Base-by-base conservation (phyloP, 1,284 basidiomycete species). In the Microbotryum silenes-acaulis region DNA sequence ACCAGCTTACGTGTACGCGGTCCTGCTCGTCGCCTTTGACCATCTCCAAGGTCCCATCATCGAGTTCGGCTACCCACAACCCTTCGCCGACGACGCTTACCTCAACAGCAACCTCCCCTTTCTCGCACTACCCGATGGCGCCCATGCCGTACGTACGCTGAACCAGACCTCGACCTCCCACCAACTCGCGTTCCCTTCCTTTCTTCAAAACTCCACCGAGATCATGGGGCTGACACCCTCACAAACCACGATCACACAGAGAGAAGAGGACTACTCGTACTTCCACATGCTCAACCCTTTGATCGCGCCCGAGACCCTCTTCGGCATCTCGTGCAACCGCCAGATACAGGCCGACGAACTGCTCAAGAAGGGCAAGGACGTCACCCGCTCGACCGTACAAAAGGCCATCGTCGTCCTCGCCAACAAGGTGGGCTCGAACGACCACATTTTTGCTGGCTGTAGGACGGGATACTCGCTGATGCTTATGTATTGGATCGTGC, bases 271-370 rank as follows among this genome's bases (percentile, higher is more conserved):
- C 74, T 98, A 97, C 74, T 92, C 63, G 88, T 97, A 97, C 77
- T 99, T 99, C 74, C 91, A 94, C 73, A 77, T 92, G 27, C 84
- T 75, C 55, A 70, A 77, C 9, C 76, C 78, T 16, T 53, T 61
- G 50, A 45, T 75, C 67, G 60, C 74, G 45, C 18, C 59, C 60
- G 54, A 82, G 14, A 97, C 92, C 1, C 77, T 96, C 52, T 97
- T 96, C 73, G 92, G 92, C 37, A 96, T 97, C 72, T 94, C 91
- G 83, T 96, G 94, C 77, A 97, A 98, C 72, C 89, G 94, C 48
- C 94, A 99, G 78, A 91, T 99, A 51, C 81, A 88, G 8, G 80
- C 92, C 2, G 81, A 87, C 1, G 81, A 86, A 23, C 80, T 99
- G n/a, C 78, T 91, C 6, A 84, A 86, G 58, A 88, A 88, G 71